Conservation (phyloP, 768 basidiomycete species). For the Auriculariales sp. region DNA sequence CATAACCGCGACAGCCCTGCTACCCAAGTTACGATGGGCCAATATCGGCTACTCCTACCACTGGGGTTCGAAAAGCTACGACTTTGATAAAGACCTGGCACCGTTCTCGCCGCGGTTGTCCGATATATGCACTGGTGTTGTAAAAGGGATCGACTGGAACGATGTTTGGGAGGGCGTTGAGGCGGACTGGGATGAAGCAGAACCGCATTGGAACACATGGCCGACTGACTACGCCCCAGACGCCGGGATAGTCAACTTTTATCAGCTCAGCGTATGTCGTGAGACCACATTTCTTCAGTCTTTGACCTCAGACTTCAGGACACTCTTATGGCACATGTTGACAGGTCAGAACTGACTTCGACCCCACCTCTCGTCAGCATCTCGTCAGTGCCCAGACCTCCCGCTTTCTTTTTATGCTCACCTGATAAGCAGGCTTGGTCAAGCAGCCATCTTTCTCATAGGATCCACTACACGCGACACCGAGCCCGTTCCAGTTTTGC, state of each 20-base stretch:
- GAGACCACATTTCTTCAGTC: not conserved
- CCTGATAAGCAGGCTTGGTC: slow-evolving; percentile 50
- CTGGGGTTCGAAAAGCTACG: slow-evolving; percentile 93
- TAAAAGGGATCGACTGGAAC: slow-evolving; percentile 54
- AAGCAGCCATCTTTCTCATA: slow-evolving; percentile 79
- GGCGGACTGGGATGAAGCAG: slow-evolving; percentile 36
- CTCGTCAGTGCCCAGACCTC: slow-evolving; percentile 42
- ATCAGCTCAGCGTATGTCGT: slow-evolving; percentile 49
- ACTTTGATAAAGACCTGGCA: slow-evolving; percentile 59
- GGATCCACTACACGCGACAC: slow-evolving; percentile 68
- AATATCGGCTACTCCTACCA: slow-evolving; percentile 96
- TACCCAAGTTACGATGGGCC: slow-evolving; percentile 81
- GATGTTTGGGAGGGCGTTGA: slow-evolving; percentile 32
- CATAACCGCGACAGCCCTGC: slow-evolving; percentile 34
- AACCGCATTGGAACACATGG: slow-evolving; percentile 63
- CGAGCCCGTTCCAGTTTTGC: slow-evolving; percentile 64
- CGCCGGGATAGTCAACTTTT: slow-evolving; percentile 94
- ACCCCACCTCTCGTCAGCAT: slow-evolving; percentile 88
- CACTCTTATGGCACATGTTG: slow-evolving; percentile 94
- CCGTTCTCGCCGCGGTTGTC: slow-evolving; percentile 43
- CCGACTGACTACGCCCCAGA: slow-evolving; percentile 75
- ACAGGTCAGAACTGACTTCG: slow-evolving; percentile 87
- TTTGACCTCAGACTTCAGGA: slow-evolving; percentile 30
- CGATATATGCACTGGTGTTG: slow-evolving; percentile 46
- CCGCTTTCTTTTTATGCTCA: not conserved